Evolutionary conservation across 345 rosid genomes (phyloP).

Genomic region (Pelargonium nanum): DNA sequence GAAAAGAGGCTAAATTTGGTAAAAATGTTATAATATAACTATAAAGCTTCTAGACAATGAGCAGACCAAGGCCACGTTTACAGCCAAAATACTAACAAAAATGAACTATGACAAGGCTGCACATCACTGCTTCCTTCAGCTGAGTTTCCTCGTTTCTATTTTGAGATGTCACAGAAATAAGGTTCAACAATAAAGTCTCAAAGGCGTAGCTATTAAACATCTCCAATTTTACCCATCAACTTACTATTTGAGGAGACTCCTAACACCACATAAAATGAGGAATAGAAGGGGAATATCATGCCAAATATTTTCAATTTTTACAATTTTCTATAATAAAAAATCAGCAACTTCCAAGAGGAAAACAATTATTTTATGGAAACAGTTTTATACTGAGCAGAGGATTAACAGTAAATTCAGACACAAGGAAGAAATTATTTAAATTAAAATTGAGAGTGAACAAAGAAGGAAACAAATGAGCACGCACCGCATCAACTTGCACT

Average conservation of each 20-base stretch:
- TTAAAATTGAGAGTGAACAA: neutral
- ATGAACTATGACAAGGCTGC: neutral
- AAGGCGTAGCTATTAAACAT: neutral
- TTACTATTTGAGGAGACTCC: neutral
- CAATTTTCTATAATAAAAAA: neutral
- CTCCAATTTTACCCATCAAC: neutral
- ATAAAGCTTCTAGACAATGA: no score
- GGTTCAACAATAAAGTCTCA: neutral
- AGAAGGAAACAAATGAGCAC: conserved; percentile 10
- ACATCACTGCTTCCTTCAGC: neutral
- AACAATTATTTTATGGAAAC: neutral
- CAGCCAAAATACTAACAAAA: no score
- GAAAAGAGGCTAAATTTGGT: no score
- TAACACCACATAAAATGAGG: neutral
- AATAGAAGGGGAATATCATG: neutral
- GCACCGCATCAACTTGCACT: conserved; percentile 80
- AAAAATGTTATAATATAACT: no score
- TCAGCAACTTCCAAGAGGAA: neutral
- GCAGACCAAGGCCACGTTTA: no score
- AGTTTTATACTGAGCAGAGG: neutral
- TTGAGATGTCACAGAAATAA: neutral
- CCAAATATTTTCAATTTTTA: neutral
- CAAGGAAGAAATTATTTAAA: neutral
- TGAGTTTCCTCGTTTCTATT: neutral
- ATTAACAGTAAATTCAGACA: neutral